Base-by-base conservation (phyloP, 495 filamentous ascomycete species). In the Aspergillus ostianus region DNA sequence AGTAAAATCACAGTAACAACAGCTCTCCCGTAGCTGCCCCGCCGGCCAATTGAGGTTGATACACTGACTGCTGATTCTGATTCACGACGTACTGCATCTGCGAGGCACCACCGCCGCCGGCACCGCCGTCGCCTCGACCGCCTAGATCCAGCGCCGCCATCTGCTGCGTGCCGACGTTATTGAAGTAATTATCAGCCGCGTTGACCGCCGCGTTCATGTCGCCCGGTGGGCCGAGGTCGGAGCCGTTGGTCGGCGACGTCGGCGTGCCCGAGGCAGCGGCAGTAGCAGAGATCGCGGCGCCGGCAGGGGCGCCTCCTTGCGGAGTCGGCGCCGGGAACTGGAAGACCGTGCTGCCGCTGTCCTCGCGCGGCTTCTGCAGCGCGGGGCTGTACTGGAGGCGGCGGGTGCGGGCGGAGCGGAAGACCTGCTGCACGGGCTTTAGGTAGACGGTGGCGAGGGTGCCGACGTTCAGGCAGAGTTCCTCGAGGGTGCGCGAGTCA, bases 371-470 rank as follows among this genome's bases (percentile, higher is more conserved):
- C 60, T 85, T 85, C 74, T 97, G 94, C 44, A 99, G 78, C 0
- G 92, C 92, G 0, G 94, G 94, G 9, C 85, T 90, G 45, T 93
- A 90, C 45, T 83, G 75, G 3, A 98, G 81, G 20, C 86, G 84
- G 23, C 91, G 81, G 3, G 90, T 87, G 17, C 94, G 85, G 18
- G 94, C 94, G 44, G 87, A 86, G 53, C 94, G 86, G 82, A 99
- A 98, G n/a, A 99, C 93, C 54, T 95, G 92, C 66, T 97, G 90
- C 6, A 98, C 94, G 6, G 94, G 95, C 72, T 98, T 98, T 27
- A 98, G 85, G 70, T 99, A 99, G 56, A 99, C 92, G 5, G 94
- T 98, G 7, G 94, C 93, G 3, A 98, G 82, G 0, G 94, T 99
- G 62, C 95, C 95, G 60, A 99, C 91, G 71, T 92, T 93, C 49